Evolutionary conservation across 805 yeast genomes (phyloP), one percentile per base, ranked within the genome.

Genomic region (Torulaspora maleeae): DNA sequence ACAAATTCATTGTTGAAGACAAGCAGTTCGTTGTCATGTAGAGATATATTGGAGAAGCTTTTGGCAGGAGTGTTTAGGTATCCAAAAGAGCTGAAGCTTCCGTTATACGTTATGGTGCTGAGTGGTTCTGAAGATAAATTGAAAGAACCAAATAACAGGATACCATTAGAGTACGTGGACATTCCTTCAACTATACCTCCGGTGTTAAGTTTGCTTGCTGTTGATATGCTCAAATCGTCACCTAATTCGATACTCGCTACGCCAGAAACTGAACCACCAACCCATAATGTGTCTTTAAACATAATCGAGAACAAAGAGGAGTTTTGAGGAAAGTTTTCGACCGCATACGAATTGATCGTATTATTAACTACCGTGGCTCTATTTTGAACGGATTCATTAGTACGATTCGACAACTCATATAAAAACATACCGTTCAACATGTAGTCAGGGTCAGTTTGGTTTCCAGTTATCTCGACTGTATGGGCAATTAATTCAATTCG

Each of bases 391-490:
- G 62, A 52, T 10, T 56, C 50, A 4, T 60, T 39, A 8, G 83
- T 68, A 61, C 85, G 87, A 61, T 89, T 89, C 2, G 77, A 64
- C 29, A 80, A 66, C 1, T 87, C 80, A 63, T 83, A 93, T 66
- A 91, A 96, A 59, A 91, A 87, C 16, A 91, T 56, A 8, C 95
- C 95, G 61, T 86, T 84, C 41, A 90, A 61, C 2, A 71, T 58
- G 27, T 80, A 47, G 1, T 71, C 56, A 1, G 68, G 63, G 5
- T 69, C 53, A 33, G 55, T 51, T 15, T 50, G 55, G 40, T 72
- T 49, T 6, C 38, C 67, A 3, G 64, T 49, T 9, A 49, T 63
- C 55, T 77, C 81, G 44, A 80, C 64, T 3, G 73, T 66, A 2
- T 72, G 68, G 41, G 79, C 72, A 36, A 71, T 67, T 1, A 82